Evolutionary conservation across 2,329 filamentous ascomycete species (phyloP).

Genomic region (Calonectria hawksworthii): DNA sequence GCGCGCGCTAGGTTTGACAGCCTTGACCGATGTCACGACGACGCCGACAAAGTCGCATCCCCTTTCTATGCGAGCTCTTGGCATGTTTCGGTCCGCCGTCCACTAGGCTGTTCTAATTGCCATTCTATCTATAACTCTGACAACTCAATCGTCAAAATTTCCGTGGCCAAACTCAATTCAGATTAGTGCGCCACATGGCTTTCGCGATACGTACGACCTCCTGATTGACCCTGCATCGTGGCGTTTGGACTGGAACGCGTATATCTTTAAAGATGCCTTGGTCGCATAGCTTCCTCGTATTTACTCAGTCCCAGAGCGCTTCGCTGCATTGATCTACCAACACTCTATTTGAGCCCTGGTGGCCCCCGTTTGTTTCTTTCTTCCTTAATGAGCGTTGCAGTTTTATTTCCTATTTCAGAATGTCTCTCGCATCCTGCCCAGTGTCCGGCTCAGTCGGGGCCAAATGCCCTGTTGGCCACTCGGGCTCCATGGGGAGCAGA

Average conservation of each 20-base stretch:
- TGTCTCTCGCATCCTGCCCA: constrained; percentile 50
- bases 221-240: not conserved
- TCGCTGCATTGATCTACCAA: not conserved
- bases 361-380: constrained; percentile 15
- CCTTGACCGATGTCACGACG: not conserved
- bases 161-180: not conserved
- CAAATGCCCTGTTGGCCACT: constrained; percentile 37
- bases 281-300: not conserved
- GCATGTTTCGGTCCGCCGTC: not conserved
- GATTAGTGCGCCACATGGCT: no score
- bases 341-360: constrained; percentile 33
- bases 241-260: not conserved
- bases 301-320: no score
- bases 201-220: not conserved
- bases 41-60: not conserved
- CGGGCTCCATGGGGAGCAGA: constrained; percentile 8
- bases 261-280: not conserved
- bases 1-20: not conserved
- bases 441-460: constrained; percentile 49
- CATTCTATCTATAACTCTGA: not conserved
- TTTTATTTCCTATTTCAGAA: constrained; percentile 23
- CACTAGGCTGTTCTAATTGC: not conserved
- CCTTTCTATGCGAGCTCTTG: not conserved
- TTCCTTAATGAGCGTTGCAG: not conserved
- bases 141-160: not conserved